Evolutionary conservation across 2,329 filamentous ascomycete genomes (phyloP), one percentile per base, ranked within the genome.

Genomic region (Stachybotrys echinatus): DNA sequence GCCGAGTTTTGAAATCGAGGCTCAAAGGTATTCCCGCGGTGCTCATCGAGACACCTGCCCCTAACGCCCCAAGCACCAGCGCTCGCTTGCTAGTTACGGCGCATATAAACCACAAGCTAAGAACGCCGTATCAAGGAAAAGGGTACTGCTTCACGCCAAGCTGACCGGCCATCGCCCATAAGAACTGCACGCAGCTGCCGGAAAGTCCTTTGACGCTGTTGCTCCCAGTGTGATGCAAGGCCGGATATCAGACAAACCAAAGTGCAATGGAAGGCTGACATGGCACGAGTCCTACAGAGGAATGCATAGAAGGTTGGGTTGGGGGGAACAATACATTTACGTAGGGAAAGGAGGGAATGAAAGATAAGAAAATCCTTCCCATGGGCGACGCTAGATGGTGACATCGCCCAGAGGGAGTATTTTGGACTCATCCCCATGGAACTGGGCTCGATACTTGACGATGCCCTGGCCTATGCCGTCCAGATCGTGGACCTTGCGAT

Each of bases 381-480:
- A 40, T 40, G 17, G 38, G 8, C 19, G 17, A 40, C n/a, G n/a
- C n/a, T 54, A 72, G 31, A 71, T 58, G 50, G 64, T 61, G 55
- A 79, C 70, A 52, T 71, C 66, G 56, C 80, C 79, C 55, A 85
- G 70, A 48, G 75, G 74, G 43, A 89, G 70, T 45, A 88, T 74
- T 69, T 81, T 84, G 58, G 79, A 81, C 54, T 74, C 73, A 67
- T 89, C 85, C 57, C 76, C 79, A 23, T 84, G 72, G 60, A 88
- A 87, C 49, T 75, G 75, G 54, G 80, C 74, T 59, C 85, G 81
- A 65, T 84, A 87, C 55, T 83, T 77, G 63, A 87, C 75, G 59
- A 89, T 88, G 49, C 81, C 80, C 58, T 76, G 72, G 50, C 84
- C 84, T 63, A 89, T 87, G 46, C 75, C 75, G 54, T 82, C 73